These are phyloP conservation scores for Yamadazyma sp. DNA, from an alignment of 805 yeast genomes.

Conservation along the genomic window DNA sequence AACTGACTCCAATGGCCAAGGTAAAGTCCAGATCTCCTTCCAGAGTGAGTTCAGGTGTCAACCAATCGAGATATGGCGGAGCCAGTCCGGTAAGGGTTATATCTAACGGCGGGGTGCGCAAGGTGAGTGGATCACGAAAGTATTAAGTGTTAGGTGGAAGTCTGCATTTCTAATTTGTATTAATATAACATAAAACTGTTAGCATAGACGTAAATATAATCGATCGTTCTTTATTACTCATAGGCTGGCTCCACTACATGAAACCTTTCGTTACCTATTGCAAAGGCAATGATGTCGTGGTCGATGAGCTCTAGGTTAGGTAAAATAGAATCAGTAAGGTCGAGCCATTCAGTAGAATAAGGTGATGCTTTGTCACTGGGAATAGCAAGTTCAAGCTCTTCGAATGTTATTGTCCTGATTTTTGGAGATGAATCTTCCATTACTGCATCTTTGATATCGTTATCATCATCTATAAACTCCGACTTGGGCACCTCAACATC, in stretches of 20 bases:
- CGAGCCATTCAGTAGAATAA: slow-evolving; percentile 37
- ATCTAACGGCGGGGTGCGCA: slow-evolving; percentile 25
- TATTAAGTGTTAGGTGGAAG: slow-evolving; percentile 5
- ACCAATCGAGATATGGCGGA: slow-evolving; percentile 14
- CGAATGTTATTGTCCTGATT: slow-evolving; percentile 13
- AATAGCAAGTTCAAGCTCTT: slow-evolving; percentile 39
- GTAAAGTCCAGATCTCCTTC: slow-evolving; percentile 20
- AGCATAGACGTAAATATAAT: slow-evolving; percentile 2
- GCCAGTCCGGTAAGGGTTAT: slow-evolving; percentile 19
- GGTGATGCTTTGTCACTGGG: slow-evolving; percentile 40
- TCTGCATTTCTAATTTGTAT: slow-evolving; percentile 8
- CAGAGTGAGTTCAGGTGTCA: slow-evolving; percentile 20
- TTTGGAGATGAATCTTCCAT: slow-evolving; percentile 12
- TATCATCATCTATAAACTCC: slow-evolving; percentile 30
- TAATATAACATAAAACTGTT: slow-evolving; percentile 4
- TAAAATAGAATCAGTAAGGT: slow-evolving; percentile 28
- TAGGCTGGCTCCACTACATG: slow-evolving; percentile 33
- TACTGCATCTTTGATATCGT: slow-evolving; percentile 9
- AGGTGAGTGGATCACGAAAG: slow-evolving; percentile 24
- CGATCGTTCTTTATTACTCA: slow-evolving; percentile 22
- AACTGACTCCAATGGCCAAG: slow-evolving; percentile 15
- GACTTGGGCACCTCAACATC: slow-evolving; percentile 42
- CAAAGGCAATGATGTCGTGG: slow-evolving; percentile 44
- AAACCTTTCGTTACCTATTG: slow-evolving; percentile 37
- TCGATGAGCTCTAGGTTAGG: slow-evolving; percentile 36